phyloP scores from a whole-genome alignment of 106 monocot species.

The Dioscorea alata region DNA sequence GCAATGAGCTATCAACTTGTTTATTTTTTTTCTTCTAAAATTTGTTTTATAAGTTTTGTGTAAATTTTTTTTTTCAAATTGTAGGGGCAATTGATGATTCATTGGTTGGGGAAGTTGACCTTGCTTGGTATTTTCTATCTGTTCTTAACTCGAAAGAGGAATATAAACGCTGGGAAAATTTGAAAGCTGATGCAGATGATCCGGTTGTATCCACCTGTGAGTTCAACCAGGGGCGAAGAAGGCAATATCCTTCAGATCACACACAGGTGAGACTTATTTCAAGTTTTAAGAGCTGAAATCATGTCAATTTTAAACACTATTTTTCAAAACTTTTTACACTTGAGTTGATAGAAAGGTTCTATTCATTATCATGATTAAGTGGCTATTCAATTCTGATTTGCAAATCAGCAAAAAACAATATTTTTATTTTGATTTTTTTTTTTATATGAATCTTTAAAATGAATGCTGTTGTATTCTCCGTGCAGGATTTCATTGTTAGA shows the following conservation, averaged over 20 bases:
- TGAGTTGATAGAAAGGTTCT: too few relatives aligned
- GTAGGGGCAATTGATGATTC: slow-evolving; percentile 62
- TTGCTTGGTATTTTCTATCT: slow-evolving; percentile 55
- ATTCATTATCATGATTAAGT: too few relatives aligned
- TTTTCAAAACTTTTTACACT: too few relatives aligned
- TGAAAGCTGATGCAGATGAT: slow-evolving; percentile 11
- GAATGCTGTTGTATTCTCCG: slow-evolving; percentile 1
- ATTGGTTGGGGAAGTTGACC: slow-evolving; percentile 31
- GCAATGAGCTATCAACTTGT: slow-evolving; percentile 12
- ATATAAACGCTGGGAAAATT: slow-evolving; percentile 57
- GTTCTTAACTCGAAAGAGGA: slow-evolving; percentile 41
- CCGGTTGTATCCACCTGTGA: background rate
- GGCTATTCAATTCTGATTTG: too few relatives aligned
- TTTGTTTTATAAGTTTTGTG: too few relatives aligned
- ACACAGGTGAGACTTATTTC: slow-evolving; percentile 49
- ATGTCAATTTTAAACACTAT: too few relatives aligned
- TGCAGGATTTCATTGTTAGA: slow-evolving; percentile 75
- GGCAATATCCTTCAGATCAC: slow-evolving; percentile 73
- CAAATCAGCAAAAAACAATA: too few relatives aligned
- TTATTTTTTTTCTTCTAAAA: background rate
- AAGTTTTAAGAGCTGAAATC: too few relatives aligned
- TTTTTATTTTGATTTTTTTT: too few relatives aligned
- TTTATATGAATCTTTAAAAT: background rate
- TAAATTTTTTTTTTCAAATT: background rate
- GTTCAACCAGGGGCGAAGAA: slow-evolving; percentile 14